Conservation (phyloP, 2,329 filamentous ascomycete species). For the Fusarium mundagurra region DNA sequence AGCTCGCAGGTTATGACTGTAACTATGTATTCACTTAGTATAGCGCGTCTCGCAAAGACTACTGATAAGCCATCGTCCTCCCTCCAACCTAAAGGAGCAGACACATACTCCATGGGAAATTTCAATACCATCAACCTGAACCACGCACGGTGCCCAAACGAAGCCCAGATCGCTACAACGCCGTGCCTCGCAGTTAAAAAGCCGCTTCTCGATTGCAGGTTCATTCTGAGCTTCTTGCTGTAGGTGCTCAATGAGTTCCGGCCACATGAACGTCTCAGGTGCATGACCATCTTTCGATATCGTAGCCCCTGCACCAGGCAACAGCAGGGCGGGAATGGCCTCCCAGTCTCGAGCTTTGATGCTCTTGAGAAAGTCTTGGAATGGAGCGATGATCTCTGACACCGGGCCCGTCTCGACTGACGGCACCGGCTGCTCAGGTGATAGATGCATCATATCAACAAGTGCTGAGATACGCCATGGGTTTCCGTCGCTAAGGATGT, state of each 20-base stretch:
- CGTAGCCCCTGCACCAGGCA: neutral
- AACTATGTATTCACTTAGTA: neutral
- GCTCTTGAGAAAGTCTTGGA: neutral
- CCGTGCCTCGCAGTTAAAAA: neutral
- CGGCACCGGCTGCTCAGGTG: neutral
- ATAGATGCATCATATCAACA: neutral
- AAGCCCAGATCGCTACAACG: neutral
- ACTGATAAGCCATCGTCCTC: neutral
- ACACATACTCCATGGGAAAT: neutral
- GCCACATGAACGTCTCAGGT: neutral
- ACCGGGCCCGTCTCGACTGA: neutral
- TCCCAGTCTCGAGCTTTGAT: neutral
- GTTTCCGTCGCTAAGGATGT: rapidly evolving
- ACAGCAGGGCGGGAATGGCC: neutral
- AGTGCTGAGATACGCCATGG: neutral
- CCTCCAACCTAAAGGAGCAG: neutral
- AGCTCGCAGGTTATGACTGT: rapidly evolving
- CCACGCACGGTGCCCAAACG: neutral
- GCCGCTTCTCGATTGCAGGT: neutral
- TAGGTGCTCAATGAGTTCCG: neutral
- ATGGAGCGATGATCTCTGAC: neutral
- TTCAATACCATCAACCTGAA: neutral
- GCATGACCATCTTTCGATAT: neutral
- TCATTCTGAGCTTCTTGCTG: neutral
- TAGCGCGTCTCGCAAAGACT: neutral